Evolutionary conservation across 805 yeast genomes (phyloP).

Genomic region (Ogataea angusta): DNA sequence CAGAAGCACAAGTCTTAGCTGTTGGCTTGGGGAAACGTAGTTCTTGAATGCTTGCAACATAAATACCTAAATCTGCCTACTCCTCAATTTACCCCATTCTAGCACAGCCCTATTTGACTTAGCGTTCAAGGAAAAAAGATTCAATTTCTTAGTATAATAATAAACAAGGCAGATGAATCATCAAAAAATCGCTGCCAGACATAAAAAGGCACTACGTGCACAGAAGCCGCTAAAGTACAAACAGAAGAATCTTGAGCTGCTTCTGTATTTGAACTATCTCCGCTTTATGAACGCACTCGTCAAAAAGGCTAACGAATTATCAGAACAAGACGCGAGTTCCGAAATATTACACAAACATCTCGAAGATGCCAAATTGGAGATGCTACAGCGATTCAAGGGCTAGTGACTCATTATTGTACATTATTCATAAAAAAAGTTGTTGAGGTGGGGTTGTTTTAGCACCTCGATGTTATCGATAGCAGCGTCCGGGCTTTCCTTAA

Average conservation of each 20-base stretch:
- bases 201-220: constrained; percentile 11
- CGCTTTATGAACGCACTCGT: constrained; percentile 43
- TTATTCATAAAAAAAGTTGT: constrained; percentile 32
- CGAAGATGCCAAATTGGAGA: constrained; percentile 26
- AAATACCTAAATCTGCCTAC: neutral
- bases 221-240: constrained; percentile 10
- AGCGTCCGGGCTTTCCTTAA: constrained; percentile 74
- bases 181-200: constrained; percentile 15
- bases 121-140: neutral
- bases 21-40: constrained; percentile 17
- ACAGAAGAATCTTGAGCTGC: constrained; percentile 25
- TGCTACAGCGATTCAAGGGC: constrained; percentile 26
- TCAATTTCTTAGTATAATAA: neutral
- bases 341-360: constrained; percentile 43
- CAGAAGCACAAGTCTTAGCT: constrained; percentile 41
- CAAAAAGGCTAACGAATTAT: constrained; percentile 37
- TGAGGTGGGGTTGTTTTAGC: constrained; percentile 36
- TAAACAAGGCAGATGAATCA: constrained; percentile 9
- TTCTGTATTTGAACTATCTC: constrained; percentile 46
- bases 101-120: constrained; percentile 1
- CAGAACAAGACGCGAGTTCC: constrained; percentile 40
- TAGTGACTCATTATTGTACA: constrained; percentile 6
- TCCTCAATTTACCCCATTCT: constrained; percentile 6
- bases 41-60: constrained; percentile 13
- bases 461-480: constrained; percentile 66